A percentile compares a stretch with the other conserved stretches of the same genome.
Conservation (phyloP, 352 stramenopile genomes). For the Pythium myriotylum region DNA sequence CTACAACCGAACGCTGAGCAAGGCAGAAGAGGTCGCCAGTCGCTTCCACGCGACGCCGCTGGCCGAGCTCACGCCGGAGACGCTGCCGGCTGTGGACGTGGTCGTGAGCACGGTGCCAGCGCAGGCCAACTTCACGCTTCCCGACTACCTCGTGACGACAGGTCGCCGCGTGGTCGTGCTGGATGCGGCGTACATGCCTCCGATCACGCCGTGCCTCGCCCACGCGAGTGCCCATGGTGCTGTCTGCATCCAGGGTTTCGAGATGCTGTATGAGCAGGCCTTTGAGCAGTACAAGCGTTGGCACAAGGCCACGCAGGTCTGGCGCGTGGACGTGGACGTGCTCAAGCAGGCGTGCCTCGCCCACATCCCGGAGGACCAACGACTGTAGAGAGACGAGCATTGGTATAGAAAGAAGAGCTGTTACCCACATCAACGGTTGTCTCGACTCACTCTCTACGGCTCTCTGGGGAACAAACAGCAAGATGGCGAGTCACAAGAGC, state of each 20-base stretch:
- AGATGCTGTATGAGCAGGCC: constrained; percentile 99
- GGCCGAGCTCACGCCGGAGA: constrained; percentile 49
- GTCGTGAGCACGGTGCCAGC: constrained; percentile 97
- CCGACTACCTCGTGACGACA: constrained; percentile 53
- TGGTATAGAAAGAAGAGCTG: too few relatives aligned
- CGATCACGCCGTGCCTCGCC: constrained; percentile 91
- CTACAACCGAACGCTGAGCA: constrained; percentile 95
- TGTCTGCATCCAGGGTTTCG: constrained; percentile 93
- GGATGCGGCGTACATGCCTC: constrained; percentile 98
- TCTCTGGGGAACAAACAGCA: constrained; percentile 2
- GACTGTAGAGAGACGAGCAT: too few relatives aligned
- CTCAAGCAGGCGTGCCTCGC: constrained; percentile 62
- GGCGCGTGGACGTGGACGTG: constrained; percentile 46
- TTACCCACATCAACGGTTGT: too few relatives aligned
- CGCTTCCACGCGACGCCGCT: constrained; percentile 88
- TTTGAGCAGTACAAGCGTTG: constrained; percentile 97
- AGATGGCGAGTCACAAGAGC: background rate
- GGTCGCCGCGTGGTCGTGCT: constrained; percentile 81
- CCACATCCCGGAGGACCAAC: constrained; percentile 57
- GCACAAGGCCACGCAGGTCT: constrained; percentile 65
- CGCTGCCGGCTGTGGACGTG: constrained; percentile 72
- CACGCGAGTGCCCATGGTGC: constrained; percentile 88
- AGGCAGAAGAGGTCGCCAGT: constrained; percentile 87
- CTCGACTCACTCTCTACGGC: too few relatives aligned
- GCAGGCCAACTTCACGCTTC: constrained; percentile 79